Evolutionary conservation across 2,329 filamentous ascomycete genomes (phyloP).

Genomic region (Dryadomyces quercus-mongolicae): DNA sequence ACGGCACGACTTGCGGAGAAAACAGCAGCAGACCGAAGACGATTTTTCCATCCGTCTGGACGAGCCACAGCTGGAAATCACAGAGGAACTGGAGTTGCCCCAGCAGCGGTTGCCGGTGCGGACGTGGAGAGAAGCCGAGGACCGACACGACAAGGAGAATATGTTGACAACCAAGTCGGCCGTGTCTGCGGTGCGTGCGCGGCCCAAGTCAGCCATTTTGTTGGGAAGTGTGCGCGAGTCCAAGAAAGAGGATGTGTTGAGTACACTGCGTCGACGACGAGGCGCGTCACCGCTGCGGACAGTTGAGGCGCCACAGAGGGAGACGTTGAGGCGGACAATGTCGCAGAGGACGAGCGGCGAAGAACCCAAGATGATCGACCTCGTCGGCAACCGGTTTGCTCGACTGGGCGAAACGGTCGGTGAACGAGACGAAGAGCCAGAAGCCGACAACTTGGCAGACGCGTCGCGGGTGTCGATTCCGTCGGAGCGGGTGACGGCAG

Average conservation of each 20-base stretch:
- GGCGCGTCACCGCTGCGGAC: constrained; percentile 7
- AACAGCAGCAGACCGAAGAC: not conserved
- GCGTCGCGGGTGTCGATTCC: constrained; percentile 30
- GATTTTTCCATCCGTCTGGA: constrained; percentile 5
- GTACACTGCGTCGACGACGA: constrained; percentile 3
- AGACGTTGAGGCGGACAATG: not conserved
- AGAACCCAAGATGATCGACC: constrained; percentile 29
- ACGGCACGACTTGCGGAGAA: not conserved
- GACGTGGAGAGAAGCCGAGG: not conserved
- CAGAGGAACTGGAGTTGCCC: constrained; percentile 4
- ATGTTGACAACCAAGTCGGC: not conserved
- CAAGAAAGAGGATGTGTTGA: not conserved
- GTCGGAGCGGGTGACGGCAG: constrained; percentile 39
- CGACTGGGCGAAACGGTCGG: constrained; percentile 25
- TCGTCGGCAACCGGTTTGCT: constrained; percentile 32
- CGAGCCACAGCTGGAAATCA: not conserved
- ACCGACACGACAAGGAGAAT: constrained; percentile 3
- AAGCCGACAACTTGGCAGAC: not conserved
- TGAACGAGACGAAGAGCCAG: not conserved
- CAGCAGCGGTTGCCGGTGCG: not conserved
- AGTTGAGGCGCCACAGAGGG: not conserved
- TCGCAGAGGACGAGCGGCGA: constrained; percentile 9
- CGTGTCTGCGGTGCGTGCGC: not conserved
- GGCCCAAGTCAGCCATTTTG: not conserved
- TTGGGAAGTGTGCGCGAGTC: not conserved